Evolutionary conservation across 2,329 filamentous ascomycete species (phyloP), one percentile per base, ranked within the genome.

Genomic region (Cytospora leucostoma): DNA sequence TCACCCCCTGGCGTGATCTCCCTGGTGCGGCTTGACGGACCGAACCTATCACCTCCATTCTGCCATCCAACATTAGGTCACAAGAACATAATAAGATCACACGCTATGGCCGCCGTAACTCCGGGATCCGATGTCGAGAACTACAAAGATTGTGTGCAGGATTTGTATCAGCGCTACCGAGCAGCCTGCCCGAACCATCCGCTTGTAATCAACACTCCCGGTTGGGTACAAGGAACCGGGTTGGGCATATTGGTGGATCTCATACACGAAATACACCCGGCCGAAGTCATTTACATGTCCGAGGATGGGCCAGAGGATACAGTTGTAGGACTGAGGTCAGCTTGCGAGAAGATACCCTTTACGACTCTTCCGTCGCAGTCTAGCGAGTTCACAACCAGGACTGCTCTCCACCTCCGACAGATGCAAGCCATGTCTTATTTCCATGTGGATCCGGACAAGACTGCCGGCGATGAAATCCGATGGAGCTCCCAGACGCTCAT

Each of bases 341-440:
- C 78, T 17, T 80, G 78, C 35, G 70, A 68, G 12, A 68, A 72
- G 34, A 75, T 75, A 6, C 68, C 70, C 0, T 79, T 89, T 52
- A 75, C 78, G 47, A 77, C 79, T 6, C 75, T 92, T 5, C 83
- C 87, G 6, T 88, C 88, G 1, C 83, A 88, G 68, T 74, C 80
- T 10, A 80, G 79, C n/a, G 82, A 86, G 49, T 79, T 79, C 49
- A 79, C 79, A 1, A 77, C 82, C 3, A 79, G 88, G 44, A 90
- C 87, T 11, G 82, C 89, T 0, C 81, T 84, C 0, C 87, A 93
- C 65, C 74, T 91, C 3, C 79, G 89, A 57, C 82, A 83, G 7
- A 92, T 94, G 88, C 89, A 93, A 68, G 85, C 82, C n/a, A 88
- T 92, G 81, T 88, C 90, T 0, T 94, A 93, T 69, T 92, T 94